Conservation (phyloP, 257 asterid genomes). For the Cruciata laevipes region DNA sequence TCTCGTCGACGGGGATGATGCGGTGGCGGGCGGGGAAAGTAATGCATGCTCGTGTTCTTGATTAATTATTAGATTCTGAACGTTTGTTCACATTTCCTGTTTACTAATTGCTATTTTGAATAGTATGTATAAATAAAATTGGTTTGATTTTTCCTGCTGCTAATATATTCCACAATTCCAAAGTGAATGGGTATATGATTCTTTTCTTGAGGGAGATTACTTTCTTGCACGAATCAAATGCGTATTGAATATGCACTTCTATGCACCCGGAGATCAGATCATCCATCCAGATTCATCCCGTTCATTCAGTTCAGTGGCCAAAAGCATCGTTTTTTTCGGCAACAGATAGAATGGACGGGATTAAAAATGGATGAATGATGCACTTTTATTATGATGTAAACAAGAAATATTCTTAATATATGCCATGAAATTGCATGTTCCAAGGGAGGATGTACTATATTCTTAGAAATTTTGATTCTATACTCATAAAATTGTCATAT, state of each 20-base stretch:
- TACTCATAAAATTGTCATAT: not conserved
- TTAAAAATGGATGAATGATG: not conserved
- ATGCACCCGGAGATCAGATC: not conserved
- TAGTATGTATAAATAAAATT: not conserved
- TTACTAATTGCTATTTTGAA: not conserved
- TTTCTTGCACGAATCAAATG: not conserved
- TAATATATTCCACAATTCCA: not conserved
- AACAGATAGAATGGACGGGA: no score
- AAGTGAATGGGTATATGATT: not conserved
- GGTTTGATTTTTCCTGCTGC: not conserved
- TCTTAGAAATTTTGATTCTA: not conserved
- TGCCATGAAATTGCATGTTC: not conserved
- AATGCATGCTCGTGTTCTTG: slow-evolving; percentile 16
- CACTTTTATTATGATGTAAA: not conserved
- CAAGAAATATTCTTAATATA: not conserved
- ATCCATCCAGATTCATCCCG: not conserved
- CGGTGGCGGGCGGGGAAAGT: slow-evolving; percentile 3
- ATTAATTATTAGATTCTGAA: not conserved
- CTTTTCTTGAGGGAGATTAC: not conserved
- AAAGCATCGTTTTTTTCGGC: no score
- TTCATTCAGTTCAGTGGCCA: no score
- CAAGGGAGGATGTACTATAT: not conserved
- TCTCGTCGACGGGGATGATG: slow-evolving; percentile 5
- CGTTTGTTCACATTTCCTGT: not conserved
- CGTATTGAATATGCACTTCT: not conserved